These are phyloP conservation scores for Eimeria falciformis DNA, from an alignment of 169 alveolate genomes.

Conservation along the genomic window DNA sequence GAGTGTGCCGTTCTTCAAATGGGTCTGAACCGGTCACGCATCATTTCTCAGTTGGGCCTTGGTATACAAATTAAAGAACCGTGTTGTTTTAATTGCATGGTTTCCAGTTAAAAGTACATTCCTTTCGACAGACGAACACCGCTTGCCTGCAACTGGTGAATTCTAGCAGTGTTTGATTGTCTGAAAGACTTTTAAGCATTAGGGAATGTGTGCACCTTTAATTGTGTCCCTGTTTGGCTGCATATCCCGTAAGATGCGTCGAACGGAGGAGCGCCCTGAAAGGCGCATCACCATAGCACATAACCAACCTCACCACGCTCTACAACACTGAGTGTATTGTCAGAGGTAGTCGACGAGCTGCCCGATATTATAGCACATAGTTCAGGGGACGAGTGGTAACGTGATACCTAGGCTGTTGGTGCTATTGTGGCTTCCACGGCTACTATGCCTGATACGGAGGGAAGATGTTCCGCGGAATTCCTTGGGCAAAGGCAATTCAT, in stretches of 20 bases:
- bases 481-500: conserved; percentile 40
- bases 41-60: no score
- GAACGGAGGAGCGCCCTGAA: conserved; percentile 55
- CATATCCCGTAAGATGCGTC: conserved; percentile 46
- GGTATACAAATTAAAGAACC: no score
- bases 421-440: conserved; percentile 33
- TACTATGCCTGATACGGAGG: conserved; percentile 54
- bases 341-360: neutral
- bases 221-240: conserved; percentile 13
- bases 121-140: no score
- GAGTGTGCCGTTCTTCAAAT: conserved; percentile 28
- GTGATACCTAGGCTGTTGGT: conserved; percentile 37
- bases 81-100: no score
- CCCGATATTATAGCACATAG: no score
- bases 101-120: no score
- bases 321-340: no score
- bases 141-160: no score
- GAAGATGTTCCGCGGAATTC: conserved; percentile 13
- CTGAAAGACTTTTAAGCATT: no score
- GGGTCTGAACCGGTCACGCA: neutral
- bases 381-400: neutral
- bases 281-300: neutral
- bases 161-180: no score
- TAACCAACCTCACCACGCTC: no score
- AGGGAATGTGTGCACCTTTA: neutral